Percentiles rank a stretch among this genome's conserved stretches.
phyloP scores from a whole-genome alignment of 805 yeast species.

The Ogataea parapolymorpha region DNA sequence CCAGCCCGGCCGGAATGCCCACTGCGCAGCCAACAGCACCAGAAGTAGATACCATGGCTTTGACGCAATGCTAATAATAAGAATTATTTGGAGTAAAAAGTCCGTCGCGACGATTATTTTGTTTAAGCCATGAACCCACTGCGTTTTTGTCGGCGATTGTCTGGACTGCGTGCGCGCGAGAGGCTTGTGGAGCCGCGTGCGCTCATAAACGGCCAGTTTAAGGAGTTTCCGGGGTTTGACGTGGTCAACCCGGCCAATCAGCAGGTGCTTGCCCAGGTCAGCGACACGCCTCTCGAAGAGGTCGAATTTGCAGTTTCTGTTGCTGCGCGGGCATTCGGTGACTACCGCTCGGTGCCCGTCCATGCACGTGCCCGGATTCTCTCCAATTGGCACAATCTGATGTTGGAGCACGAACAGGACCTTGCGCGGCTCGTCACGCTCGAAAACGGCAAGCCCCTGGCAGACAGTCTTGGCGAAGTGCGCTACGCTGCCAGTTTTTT shows the following conservation, averaged over 20 bases:
- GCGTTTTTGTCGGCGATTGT: constrained; percentile 1
- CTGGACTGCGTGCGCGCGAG: constrained; percentile 35
- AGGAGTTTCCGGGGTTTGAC: constrained; percentile 2
- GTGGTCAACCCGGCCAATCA: constrained; percentile 63
- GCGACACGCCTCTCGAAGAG: constrained; percentile 47
- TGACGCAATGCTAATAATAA: constrained; percentile 1
- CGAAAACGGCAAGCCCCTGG: constrained; percentile 74
- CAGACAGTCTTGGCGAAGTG: constrained; percentile 71
- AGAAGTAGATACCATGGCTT: constrained; percentile 23
- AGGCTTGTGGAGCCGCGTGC: constrained; percentile 56
- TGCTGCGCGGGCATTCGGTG: constrained; percentile 51
- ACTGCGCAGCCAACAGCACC: constrained; percentile 52
- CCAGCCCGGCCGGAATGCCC: constrained; percentile 46
- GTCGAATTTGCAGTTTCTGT: constrained; percentile 48
- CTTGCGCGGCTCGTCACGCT: constrained; percentile 61
- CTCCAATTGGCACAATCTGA: constrained; percentile 47
- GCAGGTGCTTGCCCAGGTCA: constrained; percentile 48
- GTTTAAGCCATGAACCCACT: not conserved
- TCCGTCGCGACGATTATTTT: constrained; percentile 9
- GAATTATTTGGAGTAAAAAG: not conserved
- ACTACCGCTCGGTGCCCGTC: constrained; percentile 48
- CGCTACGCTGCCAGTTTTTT: constrained; percentile 68
- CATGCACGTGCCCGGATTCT: constrained; percentile 55
- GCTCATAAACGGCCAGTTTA: constrained; percentile 66
- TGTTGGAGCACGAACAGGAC: constrained; percentile 56